Conservation (phyloP, 495 filamentous ascomycete species). For the Penicillium silybi region DNA sequence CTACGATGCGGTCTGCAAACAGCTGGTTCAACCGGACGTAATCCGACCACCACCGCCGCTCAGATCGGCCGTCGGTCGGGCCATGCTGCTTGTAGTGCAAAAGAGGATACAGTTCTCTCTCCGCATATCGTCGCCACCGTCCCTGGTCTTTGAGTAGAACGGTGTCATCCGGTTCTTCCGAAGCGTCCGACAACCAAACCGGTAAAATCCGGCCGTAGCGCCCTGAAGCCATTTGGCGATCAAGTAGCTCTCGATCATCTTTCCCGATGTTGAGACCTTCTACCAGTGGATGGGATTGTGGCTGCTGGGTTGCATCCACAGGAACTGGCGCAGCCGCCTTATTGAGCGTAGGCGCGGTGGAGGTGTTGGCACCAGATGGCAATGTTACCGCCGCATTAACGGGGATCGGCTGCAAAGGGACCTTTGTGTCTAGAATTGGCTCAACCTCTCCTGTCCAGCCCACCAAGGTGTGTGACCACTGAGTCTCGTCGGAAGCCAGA, state of each 20-base stretch:
- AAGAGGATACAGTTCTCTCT: constrained; percentile 82
- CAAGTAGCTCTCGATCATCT: constrained; percentile 63
- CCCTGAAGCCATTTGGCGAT: constrained; percentile 62
- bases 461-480: constrained; percentile 83
- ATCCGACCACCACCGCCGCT: constrained; percentile 81
- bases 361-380: constrained; percentile 14
- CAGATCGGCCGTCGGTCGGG: constrained; percentile 74
- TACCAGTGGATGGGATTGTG: constrained; percentile 49
- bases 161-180: constrained; percentile 58
- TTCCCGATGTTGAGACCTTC: constrained; percentile 63
- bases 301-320: constrained; percentile 52
- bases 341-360: constrained; percentile 31
- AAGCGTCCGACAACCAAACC: constrained; percentile 78
- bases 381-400: constrained; percentile 26
- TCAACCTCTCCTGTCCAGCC: constrained; percentile 93
- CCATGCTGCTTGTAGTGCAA: constrained; percentile 93
- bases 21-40: constrained; percentile 83
- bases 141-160: constrained; percentile 70
- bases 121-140: constrained; percentile 82
- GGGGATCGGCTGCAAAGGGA: constrained; percentile 32
- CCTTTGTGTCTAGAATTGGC: constrained; percentile 35
- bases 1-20: constrained; percentile 80
- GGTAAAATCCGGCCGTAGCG: constrained; percentile 69
- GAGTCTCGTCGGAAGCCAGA: constrained; percentile 67
- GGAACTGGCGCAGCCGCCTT: constrained; percentile 71